phyloP scores from a whole-genome alignment of 2,329 filamentous ascomycete genomes.

The Pseudogymnoascus sp. region DNA sequence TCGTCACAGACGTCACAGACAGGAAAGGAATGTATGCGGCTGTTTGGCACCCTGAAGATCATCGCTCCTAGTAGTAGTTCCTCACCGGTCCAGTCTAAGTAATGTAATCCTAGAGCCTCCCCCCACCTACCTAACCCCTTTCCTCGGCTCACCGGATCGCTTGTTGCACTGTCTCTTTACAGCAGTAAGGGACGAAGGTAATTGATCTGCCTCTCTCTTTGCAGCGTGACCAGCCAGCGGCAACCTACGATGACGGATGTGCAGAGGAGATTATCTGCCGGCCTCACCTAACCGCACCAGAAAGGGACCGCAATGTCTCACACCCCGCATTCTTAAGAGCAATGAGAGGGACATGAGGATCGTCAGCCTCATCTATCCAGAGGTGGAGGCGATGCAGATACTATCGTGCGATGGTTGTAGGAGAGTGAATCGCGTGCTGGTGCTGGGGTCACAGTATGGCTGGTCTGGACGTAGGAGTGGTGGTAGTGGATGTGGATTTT shows the following conservation, averaged over 20 bases:
- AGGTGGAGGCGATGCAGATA: neutral
- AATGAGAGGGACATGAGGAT: neutral
- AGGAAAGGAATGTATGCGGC: neutral
- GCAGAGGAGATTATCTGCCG: neutral
- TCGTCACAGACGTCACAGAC: neutral
- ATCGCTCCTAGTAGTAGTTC: neutral
- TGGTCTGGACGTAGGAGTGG: too few species aligned
- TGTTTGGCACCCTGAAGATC: neutral
- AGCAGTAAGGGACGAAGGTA: neutral
- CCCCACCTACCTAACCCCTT: neutral
- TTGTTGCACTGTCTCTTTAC: neutral
- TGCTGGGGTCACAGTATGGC: neutral
- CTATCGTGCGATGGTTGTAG: neutral
- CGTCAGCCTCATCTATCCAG: neutral
- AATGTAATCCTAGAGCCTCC: neutral
- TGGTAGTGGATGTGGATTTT: neutral
- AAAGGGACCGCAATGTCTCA: neutral
- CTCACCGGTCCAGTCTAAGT: too few species aligned
- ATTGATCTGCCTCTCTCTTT: neutral
- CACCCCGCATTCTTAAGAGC: neutral
- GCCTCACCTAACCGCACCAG: neutral
- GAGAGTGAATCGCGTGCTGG: neutral
- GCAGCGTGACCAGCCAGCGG: too few species aligned
- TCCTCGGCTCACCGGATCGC: neutral
- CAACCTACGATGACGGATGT: too few species aligned